Conservation (phyloP, 2,329 filamentous ascomycete genomes). For the Aureobasidium vineae region DNA sequence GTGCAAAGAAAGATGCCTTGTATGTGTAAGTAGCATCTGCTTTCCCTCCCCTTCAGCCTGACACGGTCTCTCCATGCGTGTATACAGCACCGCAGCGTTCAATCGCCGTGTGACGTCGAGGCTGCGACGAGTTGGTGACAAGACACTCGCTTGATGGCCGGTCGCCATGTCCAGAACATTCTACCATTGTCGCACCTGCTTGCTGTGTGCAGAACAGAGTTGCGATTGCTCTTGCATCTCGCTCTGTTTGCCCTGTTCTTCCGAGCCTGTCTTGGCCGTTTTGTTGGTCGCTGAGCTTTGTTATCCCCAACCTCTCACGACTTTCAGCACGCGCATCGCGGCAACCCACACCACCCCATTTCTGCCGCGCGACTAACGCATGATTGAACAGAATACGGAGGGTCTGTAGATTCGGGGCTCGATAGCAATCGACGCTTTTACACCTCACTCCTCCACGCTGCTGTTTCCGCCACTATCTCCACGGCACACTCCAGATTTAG, state of each 20-base stretch:
- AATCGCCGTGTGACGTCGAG: conserved; percentile 5
- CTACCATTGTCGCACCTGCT: not conserved
- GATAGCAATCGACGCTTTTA: conserved; percentile 67
- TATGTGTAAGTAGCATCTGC: conserved; percentile 22
- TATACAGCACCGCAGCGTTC: not conserved
- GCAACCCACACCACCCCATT: not conserved
- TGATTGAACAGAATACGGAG: conserved; percentile 7
- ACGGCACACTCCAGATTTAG: conserved; percentile 10
- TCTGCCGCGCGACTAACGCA: conserved; percentile 18
- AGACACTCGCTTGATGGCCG: not conserved
- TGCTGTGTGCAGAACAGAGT: not conserved
- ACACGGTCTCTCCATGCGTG: not conserved
- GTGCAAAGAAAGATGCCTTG: conserved; percentile 16
- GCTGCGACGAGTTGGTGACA: conserved; percentile 2
- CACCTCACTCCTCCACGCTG: conserved; percentile 55
- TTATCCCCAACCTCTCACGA: conserved; percentile 16
- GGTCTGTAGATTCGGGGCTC: conserved; percentile 56
- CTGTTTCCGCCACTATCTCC: conserved; percentile 17
- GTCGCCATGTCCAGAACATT: conserved; percentile 3
- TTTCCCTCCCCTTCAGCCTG: not conserved
- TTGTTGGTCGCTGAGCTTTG: conserved; percentile 22
- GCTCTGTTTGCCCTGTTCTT: conserved; percentile 10
- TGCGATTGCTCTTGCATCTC: not conserved
- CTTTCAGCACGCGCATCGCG: conserved; percentile 8
- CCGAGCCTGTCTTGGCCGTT: conserved; percentile 4